A percentile compares a stretch with the other conserved stretches of the same genome.
Evolutionary conservation across 164 flowering plant genomes (phyloP).

Genomic region (Dillenia suffruticosa): DNA sequence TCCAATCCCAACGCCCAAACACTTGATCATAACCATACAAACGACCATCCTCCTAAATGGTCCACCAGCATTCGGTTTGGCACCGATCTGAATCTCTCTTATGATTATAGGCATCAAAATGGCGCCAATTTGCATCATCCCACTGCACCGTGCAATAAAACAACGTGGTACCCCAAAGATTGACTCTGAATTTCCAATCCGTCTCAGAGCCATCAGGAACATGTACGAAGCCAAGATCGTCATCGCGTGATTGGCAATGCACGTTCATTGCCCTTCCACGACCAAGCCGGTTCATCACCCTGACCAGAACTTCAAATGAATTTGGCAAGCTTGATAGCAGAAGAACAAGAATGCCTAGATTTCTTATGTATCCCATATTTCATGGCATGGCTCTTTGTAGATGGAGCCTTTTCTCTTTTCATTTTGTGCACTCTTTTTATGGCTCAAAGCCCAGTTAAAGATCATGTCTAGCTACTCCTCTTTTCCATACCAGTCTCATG

Average conservation of each 20-base stretch:
- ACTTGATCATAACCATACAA: conserved; percentile 11
- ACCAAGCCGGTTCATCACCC: conserved; percentile 15
- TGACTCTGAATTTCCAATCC: conserved; percentile 15
- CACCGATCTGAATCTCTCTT: conserved; percentile 7
- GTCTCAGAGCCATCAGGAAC: conserved; percentile 5
- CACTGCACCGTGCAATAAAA: conserved; percentile 21
- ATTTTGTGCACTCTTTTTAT: conserved; percentile 1
- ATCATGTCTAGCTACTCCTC: conserved; percentile 1
- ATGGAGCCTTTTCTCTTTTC: not conserved
- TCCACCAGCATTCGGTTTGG: conserved; percentile 15
- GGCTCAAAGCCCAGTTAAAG: not conserved
- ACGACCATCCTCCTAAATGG: conserved; percentile 8
- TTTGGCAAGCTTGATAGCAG: not conserved
- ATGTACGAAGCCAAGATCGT: conserved; percentile 14
- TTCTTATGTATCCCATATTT: not conserved
- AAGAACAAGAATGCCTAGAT: not conserved
- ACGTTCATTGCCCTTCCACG: conserved; percentile 10
- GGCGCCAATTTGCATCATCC: conserved; percentile 8
- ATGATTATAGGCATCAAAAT: conserved; percentile 17
- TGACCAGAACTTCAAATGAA: not conserved
- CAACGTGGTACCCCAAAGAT: conserved; percentile 16
- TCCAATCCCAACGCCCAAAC: conserved; percentile 6
- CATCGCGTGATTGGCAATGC: conserved; percentile 20
- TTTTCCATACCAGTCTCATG: not conserved
- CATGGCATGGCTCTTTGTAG: too few relatives aligned